phyloP scores from a whole-genome alignment of 225 moss, liverwort and hornwort genomes.

The Bryum argenteum region DNA sequence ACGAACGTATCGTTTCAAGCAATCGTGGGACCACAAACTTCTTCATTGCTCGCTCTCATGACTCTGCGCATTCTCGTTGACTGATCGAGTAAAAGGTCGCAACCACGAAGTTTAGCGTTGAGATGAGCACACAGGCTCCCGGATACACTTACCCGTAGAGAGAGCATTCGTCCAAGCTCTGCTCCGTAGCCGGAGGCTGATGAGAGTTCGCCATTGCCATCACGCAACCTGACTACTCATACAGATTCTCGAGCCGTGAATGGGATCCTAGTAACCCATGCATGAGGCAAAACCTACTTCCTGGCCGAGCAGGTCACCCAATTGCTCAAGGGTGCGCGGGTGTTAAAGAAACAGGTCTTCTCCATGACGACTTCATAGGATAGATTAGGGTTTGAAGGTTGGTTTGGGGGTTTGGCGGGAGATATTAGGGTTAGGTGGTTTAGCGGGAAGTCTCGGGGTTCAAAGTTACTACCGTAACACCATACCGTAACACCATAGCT shows the following conservation, averaged over 20 bases:
- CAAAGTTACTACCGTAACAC: too few species aligned
- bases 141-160: slow-evolving; percentile 59
- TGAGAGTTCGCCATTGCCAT: slow-evolving; percentile 40
- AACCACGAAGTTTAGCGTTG: not conserved
- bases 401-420: too few species aligned
- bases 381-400: too few species aligned
- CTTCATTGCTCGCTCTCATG: not conserved
- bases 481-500: too few species aligned
- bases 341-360: too few species aligned
- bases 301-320: too few species aligned
- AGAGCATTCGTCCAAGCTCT: slow-evolving; percentile 69
- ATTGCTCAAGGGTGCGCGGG: too few species aligned
- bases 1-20: not conserved
- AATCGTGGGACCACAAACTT: not conserved
- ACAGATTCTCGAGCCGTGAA: not conserved
- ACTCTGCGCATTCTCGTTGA: not conserved
- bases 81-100: not conserved
- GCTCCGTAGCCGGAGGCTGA: slow-evolving; percentile 40
- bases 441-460: too few species aligned
- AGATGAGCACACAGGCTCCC: not conserved
- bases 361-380: too few species aligned
- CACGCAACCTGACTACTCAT: not conserved
- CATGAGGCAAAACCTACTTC: not conserved
- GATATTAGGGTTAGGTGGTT: too few species aligned
- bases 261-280: not conserved